A percentile compares a stretch with the other conserved stretches of the same genome.
phyloP scores from a whole-genome alignment of 179 eudicot species.

The Corrigiola litoralis region DNA sequence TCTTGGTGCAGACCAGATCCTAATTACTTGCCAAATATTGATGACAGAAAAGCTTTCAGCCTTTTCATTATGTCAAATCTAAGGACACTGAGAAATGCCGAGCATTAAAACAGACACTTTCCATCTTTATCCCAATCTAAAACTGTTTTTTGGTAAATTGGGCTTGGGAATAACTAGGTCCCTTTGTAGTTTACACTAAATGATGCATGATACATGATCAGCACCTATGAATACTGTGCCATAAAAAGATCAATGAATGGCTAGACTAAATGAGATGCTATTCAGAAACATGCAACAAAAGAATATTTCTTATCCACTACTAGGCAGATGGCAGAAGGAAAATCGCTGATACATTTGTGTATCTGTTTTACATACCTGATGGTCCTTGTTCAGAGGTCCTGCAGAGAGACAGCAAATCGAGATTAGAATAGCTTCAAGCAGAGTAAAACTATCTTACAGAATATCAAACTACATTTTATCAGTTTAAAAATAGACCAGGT shows the following conservation, averaged over 20 bases:
- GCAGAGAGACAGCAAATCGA: slow-evolving; percentile 30
- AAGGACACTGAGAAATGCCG: background rate
- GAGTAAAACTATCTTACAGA: background rate
- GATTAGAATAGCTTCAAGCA: slow-evolving; percentile 16
- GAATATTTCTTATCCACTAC: background rate
- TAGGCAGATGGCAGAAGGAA: background rate
- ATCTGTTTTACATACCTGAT: slow-evolving; percentile 54
- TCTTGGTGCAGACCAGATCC: too few relatives aligned
- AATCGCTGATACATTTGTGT: background rate
- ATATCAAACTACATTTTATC: too few relatives aligned
- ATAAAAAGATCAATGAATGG: background rate
- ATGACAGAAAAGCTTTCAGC: background rate
- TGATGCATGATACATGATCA: background rate
- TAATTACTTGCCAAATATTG: too few relatives aligned
- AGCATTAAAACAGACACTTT: background rate
- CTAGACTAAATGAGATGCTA: background rate
- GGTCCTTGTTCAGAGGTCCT: slow-evolving; percentile 83
- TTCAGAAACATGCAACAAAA: background rate
- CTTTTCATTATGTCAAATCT: background rate
- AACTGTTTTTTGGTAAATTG: too few relatives aligned
- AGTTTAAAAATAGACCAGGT: background rate
- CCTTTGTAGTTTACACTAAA: background rate
- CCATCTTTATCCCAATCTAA: background rate
- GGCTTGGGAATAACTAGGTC: background rate
- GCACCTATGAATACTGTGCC: background rate